Percentiles rank a stretch among this genome's conserved stretches.
These are phyloP conservation scores for Xylariales sp. DNA, from an alignment of 2,329 filamentous ascomycete genomes.

Conservation along the genomic window DNA sequence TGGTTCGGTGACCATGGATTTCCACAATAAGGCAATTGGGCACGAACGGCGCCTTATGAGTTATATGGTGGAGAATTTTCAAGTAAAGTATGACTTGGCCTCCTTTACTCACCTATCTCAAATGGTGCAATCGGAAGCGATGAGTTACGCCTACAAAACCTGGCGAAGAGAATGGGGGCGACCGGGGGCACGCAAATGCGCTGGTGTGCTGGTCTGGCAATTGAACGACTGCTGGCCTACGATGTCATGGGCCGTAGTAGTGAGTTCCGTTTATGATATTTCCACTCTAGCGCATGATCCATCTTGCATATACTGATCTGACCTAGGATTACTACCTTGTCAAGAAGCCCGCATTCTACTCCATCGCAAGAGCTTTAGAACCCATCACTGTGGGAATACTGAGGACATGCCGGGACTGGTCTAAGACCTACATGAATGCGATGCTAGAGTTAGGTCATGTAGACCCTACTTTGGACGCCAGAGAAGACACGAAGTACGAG, in stretches of 20 bases:
- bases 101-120: constrained; percentile 54
- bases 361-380: constrained; percentile 55
- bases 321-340: constrained; percentile 50
- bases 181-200: constrained; percentile 54
- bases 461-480: constrained; percentile 32
- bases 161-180: constrained; percentile 61
- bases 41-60: constrained; percentile 70
- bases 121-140: constrained; percentile 48
- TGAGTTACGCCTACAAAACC: constrained; percentile 45
- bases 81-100: constrained; percentile 34
- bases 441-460: constrained; percentile 31
- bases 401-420: constrained; percentile 37
- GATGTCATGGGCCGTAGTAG: constrained; percentile 59
- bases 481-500: constrained; percentile 34
- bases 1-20: constrained; percentile 70
- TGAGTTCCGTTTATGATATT: constrained; percentile 59
- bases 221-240: constrained; percentile 68
- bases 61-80: constrained; percentile 74
- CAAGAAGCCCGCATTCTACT: constrained; percentile 11
- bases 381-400: constrained; percentile 56
- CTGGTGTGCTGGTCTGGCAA: constrained; percentile 64
- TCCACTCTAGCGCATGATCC: constrained; percentile 59
- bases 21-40: constrained; percentile 76
- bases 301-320: neutral
- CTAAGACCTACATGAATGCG: constrained; percentile 38